These are phyloP conservation scores for Sanghuangporus sanghuang DNA, from an alignment of 1,284 basidiomycete genomes.

Conservation along the genomic window DNA sequence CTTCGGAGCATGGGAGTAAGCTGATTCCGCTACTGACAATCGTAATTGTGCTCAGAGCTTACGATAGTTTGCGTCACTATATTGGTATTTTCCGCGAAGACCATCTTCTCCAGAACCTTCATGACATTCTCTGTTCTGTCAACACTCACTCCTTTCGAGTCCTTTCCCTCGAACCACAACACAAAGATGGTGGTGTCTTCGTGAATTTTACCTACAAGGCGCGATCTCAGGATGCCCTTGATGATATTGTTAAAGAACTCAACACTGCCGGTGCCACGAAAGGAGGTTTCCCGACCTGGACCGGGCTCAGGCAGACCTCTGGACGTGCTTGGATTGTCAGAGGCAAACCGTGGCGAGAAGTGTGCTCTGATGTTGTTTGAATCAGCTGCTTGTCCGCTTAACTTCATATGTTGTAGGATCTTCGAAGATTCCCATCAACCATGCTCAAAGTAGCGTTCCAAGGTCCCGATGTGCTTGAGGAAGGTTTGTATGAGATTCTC, in stretches of 20 bases:
- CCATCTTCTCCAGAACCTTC: slow-evolving; percentile 42
- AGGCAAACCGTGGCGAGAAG: slow-evolving; percentile 83
- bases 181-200: slow-evolving; percentile 86
- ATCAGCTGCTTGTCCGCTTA: not conserved
- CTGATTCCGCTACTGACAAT: slow-evolving; percentile 3
- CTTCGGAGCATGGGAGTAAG: slow-evolving; percentile 49
- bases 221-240: slow-evolving; percentile 36
- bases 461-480: slow-evolving; percentile 80
- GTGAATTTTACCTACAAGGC: slow-evolving; percentile 68
- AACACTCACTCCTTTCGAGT: slow-evolving; percentile 52
- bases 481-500: slow-evolving; percentile 65
- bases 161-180: slow-evolving; percentile 52
- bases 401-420: slow-evolving; percentile 49
- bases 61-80: slow-evolving; percentile 52
- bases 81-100: slow-evolving; percentile 55
- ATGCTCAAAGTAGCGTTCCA: slow-evolving; percentile 79
- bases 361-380: slow-evolving; percentile 28
- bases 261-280: slow-evolving; percentile 36
- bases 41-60: not conserved
- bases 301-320: slow-evolving; percentile 36
- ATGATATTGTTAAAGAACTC: slow-evolving; percentile 44
- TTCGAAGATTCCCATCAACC: slow-evolving; percentile 74
- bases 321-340: slow-evolving; percentile 76
- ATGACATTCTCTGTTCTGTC: slow-evolving; percentile 44
- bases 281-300: slow-evolving; percentile 63